These are phyloP conservation scores for Paramecium sexaurelia DNA, from an alignment of 73 alveolate genomes.

Conservation along the genomic window DNA sequence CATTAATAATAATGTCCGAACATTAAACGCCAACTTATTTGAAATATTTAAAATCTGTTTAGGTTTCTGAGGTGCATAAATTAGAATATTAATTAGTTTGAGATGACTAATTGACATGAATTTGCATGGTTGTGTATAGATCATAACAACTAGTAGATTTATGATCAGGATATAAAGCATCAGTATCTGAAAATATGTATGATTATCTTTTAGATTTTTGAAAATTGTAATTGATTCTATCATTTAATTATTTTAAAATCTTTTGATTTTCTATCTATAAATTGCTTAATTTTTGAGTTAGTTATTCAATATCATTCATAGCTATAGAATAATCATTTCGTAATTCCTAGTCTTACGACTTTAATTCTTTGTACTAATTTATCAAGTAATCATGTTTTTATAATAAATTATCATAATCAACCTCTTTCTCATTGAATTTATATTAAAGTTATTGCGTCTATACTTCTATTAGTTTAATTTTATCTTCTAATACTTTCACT, in stretches of 20 bases:
- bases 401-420: background rate
- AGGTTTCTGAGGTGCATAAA: background rate
- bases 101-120: background rate
- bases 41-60: background rate
- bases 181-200: background rate
- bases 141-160: slow-evolving; percentile 13
- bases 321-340: background rate
- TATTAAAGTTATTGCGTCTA: background rate
- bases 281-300: background rate
- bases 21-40: background rate
- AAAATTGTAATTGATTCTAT: background rate
- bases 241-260: background rate
- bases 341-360: background rate
- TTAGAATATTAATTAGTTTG: background rate
- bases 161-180: background rate
- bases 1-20: background rate
- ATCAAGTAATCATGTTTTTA: background rate
- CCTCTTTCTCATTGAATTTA: background rate
- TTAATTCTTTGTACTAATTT: background rate
- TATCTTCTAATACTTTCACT: background rate
- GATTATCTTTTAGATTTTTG: background rate
- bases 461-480: background rate
- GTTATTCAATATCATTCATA: background rate
- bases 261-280: background rate
- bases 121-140: background rate